Percentiles rank a stretch among this genome's conserved stretches.
phyloP scores from a whole-genome alignment of 768 basidiomycete species.

The Floccularia luteovirens region DNA sequence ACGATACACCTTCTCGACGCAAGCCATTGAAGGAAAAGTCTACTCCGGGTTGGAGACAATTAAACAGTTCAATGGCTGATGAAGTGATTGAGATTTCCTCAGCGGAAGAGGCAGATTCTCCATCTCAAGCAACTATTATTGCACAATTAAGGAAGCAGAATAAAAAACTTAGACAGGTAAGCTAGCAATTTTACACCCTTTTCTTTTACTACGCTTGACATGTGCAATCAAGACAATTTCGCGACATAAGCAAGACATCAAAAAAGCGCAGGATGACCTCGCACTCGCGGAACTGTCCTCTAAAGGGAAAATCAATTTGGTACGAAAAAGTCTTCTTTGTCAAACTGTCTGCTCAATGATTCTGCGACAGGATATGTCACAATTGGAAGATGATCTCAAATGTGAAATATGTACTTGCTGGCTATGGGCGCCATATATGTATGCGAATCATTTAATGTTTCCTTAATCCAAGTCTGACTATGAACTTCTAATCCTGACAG shows the following conservation, averaged over 20 bases:
- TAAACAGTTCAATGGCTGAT: constrained; percentile 8
- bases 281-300: constrained; percentile 8
- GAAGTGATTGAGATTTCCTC: constrained; percentile 54
- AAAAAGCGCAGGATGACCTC: constrained; percentile 14
- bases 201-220: neutral
- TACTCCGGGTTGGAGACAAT: no score
- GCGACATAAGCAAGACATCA: constrained; percentile 20
- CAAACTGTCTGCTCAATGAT: no score
- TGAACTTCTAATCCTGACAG: constrained; percentile 21
- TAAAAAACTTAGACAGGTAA: constrained; percentile 35
- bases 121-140: constrained; percentile 14
- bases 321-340: no score
- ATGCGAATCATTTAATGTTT: constrained; percentile 14
- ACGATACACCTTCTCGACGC: no score
- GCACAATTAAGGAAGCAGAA: constrained; percentile 31
- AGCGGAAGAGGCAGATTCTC: constrained; percentile 33
- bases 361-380: constrained; percentile 24
- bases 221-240: constrained; percentile 20
- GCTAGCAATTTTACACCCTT: constrained; percentile 5
- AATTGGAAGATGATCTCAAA: constrained; percentile 44
- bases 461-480: neutral
- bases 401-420: constrained; percentile 61
- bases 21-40: no score
- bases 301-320: constrained; percentile 18
- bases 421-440: constrained; percentile 68